phyloP scores from a whole-genome alignment of 208 protist species.

The Trypanosomatidae sp. region DNA sequence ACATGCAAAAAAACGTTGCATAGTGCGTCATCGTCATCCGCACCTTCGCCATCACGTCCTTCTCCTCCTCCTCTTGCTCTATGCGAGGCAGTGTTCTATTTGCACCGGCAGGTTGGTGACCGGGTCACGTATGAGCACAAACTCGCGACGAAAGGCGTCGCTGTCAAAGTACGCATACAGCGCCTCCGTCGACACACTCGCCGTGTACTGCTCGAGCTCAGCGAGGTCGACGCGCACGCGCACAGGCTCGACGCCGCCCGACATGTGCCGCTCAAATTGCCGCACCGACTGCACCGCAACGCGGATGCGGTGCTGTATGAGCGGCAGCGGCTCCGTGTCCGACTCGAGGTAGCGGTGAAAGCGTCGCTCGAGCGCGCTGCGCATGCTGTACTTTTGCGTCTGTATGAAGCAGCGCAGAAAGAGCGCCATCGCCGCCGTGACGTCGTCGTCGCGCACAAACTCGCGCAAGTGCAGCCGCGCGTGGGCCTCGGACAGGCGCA shows the following conservation, averaged over 20 bases:
- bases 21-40: not conserved
- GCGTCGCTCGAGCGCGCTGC: conserved; percentile 72
- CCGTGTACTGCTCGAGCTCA: conserved; percentile 70
- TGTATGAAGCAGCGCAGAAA: conserved; percentile 98
- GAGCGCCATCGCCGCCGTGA: conserved; percentile 96
- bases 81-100: conserved; percentile 57
- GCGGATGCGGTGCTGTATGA: conserved; percentile 81
- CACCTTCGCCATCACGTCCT: not conserved
- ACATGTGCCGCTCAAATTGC: conserved; percentile 73
- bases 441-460: conserved; percentile 94
- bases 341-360: conserved; percentile 83
- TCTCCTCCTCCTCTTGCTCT: not conserved
- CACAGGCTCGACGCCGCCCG: conserved; percentile 64
- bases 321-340: conserved; percentile 71
- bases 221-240: conserved; percentile 61
- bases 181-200: conserved; percentile 63
- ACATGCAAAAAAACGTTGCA: too few species aligned
- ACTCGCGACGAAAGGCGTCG: conserved; percentile 63
- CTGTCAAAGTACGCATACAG: conserved; percentile 76
- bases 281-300: conserved; percentile 65
- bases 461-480: conserved; percentile 96
- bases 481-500: conserved; percentile 97
- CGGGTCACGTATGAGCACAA: conserved; percentile 72
- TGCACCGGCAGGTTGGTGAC: conserved; percentile 51
- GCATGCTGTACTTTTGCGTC: conserved; percentile 90